A percentile compares a stretch with the other conserved stretches of the same genome.
phyloP scores from a whole-genome alignment of 768 basidiomycete species.

The Suillus cothurnatus region DNA sequence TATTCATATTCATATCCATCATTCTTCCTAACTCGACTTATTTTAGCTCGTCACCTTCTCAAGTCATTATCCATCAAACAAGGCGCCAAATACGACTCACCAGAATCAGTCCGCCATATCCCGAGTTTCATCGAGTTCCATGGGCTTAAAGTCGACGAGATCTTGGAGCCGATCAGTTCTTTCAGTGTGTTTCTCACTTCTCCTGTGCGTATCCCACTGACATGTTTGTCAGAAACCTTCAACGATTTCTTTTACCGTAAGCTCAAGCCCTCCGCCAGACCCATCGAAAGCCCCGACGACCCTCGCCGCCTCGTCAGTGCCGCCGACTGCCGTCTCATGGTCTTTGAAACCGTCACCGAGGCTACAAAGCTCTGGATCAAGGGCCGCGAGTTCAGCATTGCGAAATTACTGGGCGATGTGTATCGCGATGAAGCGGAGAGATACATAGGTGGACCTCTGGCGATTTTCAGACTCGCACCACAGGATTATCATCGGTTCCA shows the following conservation, averaged over 20 bases:
- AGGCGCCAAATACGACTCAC: conserved; percentile 88
- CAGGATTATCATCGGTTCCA: conserved; percentile 98
- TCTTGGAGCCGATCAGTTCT: conserved; percentile 77
- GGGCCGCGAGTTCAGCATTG: conserved; percentile 88
- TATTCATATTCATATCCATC: not conserved
- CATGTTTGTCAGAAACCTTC: conserved; percentile 67
- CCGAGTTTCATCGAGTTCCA: conserved; percentile 90
- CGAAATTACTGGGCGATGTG: conserved; percentile 73
- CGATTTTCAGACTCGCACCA: conserved; percentile 89
- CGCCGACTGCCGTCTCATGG: conserved; percentile 98
- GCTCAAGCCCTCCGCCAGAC: conserved; percentile 82
- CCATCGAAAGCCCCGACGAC: conserved; percentile 70
- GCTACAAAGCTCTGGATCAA: conserved; percentile 97
- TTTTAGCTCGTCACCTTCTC: conserved; percentile 75
- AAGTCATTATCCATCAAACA: conserved; percentile 93
- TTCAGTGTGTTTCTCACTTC: conserved; percentile 60
- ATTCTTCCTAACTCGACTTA: conserved; percentile 4
- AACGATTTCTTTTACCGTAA: conserved; percentile 93
- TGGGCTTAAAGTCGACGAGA: conserved; percentile 78
- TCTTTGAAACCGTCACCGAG: conserved; percentile 82
- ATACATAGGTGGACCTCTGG: conserved; percentile 81
- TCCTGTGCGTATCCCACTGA: conserved; percentile 7
- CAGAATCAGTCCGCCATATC: conserved; percentile 84
- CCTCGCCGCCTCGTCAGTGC: conserved; percentile 79
- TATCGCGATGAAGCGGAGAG: conserved; percentile 71